Evolutionary conservation across 2,329 filamentous ascomycete species (phyloP).

Genomic region (Apiospora arundinis): DNA sequence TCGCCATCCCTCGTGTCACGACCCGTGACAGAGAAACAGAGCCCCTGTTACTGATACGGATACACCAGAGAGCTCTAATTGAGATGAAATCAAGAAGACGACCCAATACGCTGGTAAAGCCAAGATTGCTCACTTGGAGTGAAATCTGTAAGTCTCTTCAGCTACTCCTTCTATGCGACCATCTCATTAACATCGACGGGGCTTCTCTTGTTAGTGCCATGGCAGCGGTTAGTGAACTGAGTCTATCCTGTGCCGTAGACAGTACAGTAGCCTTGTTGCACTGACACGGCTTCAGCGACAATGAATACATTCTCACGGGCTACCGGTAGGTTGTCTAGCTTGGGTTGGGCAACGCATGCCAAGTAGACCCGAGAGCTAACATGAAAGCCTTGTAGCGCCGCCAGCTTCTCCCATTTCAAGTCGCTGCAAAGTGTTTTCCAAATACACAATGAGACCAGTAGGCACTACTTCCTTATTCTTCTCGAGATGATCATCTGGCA

Average conservation of each 20-base stretch:
- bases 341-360: not conserved
- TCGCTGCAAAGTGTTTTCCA: not conserved
- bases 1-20: no score
- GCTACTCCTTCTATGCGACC: not conserved
- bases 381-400: not conserved
- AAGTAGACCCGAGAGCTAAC: not conserved
- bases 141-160: not conserved
- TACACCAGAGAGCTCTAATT: not conserved
- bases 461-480: rapidly evolving
- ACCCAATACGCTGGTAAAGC: not conserved
- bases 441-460: not conserved
- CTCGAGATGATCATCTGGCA: not conserved
- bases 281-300: not conserved
- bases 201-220: not conserved
- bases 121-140: not conserved
- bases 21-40: not conserved
- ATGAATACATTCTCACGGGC: not conserved
- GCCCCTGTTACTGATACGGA: not conserved
- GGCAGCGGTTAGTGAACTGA: not conserved
- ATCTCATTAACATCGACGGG: not conserved
- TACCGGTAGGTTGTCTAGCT: not conserved
- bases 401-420: not conserved
- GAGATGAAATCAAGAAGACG: not conserved
- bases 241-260: no score
- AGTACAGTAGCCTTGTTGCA: not conserved